Evolutionary conservation across 2,329 filamentous ascomycete genomes (phyloP).

Genomic region (Rutstroemia sp.): DNA sequence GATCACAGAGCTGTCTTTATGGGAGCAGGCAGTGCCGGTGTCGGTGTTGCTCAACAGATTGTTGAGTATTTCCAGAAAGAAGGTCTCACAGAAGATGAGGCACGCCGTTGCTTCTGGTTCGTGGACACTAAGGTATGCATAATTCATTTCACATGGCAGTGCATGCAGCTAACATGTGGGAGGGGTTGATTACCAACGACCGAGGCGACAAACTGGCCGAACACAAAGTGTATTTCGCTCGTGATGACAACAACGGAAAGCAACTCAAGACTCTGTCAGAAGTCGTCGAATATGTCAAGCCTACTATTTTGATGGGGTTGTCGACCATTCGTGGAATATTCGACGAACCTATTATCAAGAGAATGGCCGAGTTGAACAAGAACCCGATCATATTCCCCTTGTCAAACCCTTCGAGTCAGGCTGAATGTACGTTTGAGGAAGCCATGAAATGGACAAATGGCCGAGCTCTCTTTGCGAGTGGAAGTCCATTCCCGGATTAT

Average conservation of each 20-base stretch:
- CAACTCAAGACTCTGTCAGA: constrained; percentile 54
- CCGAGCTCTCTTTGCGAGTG: constrained; percentile 71
- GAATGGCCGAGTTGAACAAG: constrained; percentile 66
- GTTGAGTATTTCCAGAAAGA: constrained; percentile 64
- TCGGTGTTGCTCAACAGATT: constrained; percentile 80
- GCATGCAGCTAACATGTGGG: too few species aligned
- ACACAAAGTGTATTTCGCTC: constrained; percentile 41
- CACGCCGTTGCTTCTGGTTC: constrained; percentile 63
- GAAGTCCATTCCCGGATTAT: constrained; percentile 73
- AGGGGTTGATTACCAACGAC: constrained; percentile 63
- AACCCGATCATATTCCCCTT: constrained; percentile 71
- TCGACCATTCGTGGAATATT: constrained; percentile 72
- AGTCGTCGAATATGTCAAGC: constrained; percentile 63
- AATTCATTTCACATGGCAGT: too few species aligned
- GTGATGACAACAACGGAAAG: constrained; percentile 30
- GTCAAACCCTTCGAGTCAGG: constrained; percentile 75
- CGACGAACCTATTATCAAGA: constrained; percentile 62
- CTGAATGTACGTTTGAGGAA: constrained; percentile 74
- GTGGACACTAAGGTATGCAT: constrained; percentile 48
- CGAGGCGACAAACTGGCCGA: constrained; percentile 65
- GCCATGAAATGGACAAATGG: constrained; percentile 71
- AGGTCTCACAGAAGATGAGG: constrained; percentile 61
- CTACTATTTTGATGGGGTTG: constrained; percentile 77
- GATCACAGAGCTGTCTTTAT: constrained; percentile 71
- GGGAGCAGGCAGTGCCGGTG: constrained; percentile 73